Evolutionary conservation across 108 stramenopile genomes (phyloP).

Genomic region (Nannochloropsis granulata): DNA sequence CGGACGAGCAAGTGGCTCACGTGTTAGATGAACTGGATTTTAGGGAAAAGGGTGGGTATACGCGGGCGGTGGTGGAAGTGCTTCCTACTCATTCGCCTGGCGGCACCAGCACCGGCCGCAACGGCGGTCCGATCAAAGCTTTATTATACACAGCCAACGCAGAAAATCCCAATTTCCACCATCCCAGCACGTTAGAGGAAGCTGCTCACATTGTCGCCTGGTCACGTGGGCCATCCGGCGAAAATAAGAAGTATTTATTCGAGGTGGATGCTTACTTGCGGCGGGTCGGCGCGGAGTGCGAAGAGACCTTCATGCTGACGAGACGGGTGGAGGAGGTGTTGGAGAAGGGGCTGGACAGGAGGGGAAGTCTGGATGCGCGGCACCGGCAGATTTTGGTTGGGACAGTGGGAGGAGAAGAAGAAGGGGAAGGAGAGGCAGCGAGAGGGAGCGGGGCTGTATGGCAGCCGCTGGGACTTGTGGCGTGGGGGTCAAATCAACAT

Average conservation of each 20-base stretch:
- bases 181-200: slow-evolving; percentile 5
- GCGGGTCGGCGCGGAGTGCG: background rate
- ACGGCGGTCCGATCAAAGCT: background rate
- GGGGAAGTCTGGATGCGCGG: background rate
- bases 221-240: slow-evolving; percentile 18
- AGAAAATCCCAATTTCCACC: slow-evolving; percentile 14
- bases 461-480: background rate
- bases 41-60: slow-evolving; percentile 27
- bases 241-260: slow-evolving; percentile 18
- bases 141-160: slow-evolving; percentile 22
- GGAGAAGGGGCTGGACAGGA: background rate
- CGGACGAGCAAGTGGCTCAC: slow-evolving; percentile 5
- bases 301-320: background rate
- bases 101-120: background rate
- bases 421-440: background rate
- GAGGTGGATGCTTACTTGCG: slow-evolving; percentile 7
- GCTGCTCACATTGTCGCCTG: slow-evolving; percentile 13
- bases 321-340: background rate
- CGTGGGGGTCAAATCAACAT: background rate
- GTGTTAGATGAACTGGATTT: slow-evolving; percentile 24
- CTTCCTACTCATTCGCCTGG: background rate
- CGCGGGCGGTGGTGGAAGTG: slow-evolving; percentile 16
- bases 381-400: background rate
- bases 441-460: background rate
- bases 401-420: background rate